Evolutionary conservation across 208 protist genomes (phyloP).

Genomic region (Leishmania tarentolae): DNA sequence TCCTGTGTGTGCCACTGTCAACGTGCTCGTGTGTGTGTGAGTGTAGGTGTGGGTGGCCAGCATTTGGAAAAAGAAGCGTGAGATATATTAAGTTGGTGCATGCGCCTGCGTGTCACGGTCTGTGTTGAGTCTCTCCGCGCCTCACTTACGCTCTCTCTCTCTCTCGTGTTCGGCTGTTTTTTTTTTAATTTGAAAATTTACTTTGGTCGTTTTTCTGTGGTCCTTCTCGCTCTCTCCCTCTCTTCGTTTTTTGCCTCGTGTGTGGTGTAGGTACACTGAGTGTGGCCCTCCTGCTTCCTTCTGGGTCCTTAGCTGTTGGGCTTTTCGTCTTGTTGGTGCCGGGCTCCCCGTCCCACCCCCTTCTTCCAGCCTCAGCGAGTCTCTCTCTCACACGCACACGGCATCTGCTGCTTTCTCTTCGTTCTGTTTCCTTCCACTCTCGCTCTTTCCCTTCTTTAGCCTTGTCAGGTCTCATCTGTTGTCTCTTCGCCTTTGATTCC

Average conservation of each 20-base stretch:
- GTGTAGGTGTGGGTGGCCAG: not conserved
- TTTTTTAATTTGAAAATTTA: not conserved
- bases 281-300: not conserved
- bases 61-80: not conserved
- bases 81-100: not conserved
- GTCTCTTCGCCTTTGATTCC: not conserved
- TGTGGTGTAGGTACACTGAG: not conserved
- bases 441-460: not conserved
- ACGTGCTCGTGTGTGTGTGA: constrained; percentile 7
- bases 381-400: not conserved
- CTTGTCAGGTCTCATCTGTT: constrained; percentile 2
- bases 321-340: not conserved
- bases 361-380: not conserved
- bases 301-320: not conserved
- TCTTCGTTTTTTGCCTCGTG: not conserved
- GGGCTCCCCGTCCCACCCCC: not conserved
- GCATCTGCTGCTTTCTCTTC: not conserved
- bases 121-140: not conserved
- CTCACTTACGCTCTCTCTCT: not conserved
- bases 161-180: not conserved
- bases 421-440: not conserved
- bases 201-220: not conserved
- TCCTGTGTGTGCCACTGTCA: not conserved
- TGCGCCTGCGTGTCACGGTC: not conserved
- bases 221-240: not conserved